Conservation (phyloP, 495 filamentous ascomycete genomes). For the Terfezia boudieri region DNA sequence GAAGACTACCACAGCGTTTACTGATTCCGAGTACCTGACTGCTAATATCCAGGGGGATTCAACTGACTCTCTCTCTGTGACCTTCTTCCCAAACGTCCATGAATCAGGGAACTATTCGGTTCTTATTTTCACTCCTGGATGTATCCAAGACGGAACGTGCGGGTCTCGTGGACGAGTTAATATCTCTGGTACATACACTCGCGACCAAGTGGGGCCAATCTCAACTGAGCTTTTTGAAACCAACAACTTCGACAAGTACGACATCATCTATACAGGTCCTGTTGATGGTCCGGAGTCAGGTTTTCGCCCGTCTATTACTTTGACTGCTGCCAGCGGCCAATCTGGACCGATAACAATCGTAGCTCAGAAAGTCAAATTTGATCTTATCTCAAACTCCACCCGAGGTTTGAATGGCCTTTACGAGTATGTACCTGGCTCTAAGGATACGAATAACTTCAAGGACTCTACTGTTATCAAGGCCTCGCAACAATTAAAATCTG, state of each 20-base stretch:
- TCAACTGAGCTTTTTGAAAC: conserved; percentile 51
- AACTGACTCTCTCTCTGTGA: conserved; percentile 28
- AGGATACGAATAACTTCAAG: conserved; percentile 38
- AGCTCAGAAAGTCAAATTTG: conserved; percentile 65
- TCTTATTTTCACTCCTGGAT: conserved; percentile 77
- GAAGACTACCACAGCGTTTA: conserved; percentile 25
- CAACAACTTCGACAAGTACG: conserved; percentile 85
- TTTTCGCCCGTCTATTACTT: conserved; percentile 63
- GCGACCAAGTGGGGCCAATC: conserved; percentile 17
- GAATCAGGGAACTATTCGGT: conserved; percentile 79
- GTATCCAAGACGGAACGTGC: conserved; percentile 57
- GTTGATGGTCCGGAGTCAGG: conserved; percentile 51
- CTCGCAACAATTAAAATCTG: conserved; percentile 38
- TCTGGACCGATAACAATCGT: conserved; percentile 37
- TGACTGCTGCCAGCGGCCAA: conserved; percentile 46
- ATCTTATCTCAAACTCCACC: conserved; percentile 36
- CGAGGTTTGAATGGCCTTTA: conserved; percentile 70
- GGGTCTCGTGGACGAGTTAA: conserved; percentile 50
- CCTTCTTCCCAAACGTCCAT: conserved; percentile 65
- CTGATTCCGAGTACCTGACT: conserved; percentile 53
- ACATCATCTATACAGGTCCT: conserved; percentile 62
- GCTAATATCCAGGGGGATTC: conserved; percentile 34
- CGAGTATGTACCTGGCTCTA: conserved; percentile 54
- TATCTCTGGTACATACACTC: conserved; percentile 37
- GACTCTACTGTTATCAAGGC: conserved; percentile 53